Conservation (phyloP, 768 basidiomycete genomes). For the Suillus subluteus region DNA sequence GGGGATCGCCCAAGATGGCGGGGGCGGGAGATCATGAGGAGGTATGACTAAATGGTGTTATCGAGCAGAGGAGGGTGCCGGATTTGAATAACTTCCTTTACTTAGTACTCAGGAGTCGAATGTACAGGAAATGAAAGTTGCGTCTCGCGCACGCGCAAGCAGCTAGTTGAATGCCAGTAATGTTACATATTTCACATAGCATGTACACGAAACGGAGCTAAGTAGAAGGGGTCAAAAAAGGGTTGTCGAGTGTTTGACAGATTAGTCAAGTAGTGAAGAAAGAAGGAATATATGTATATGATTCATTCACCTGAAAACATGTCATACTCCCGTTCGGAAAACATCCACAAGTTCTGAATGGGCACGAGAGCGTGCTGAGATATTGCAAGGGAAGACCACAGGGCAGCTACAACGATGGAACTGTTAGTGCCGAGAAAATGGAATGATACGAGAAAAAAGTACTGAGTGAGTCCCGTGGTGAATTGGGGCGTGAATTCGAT, state of each 20-base stretch:
- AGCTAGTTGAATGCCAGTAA: too few relatives aligned
- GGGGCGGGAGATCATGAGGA: conserved; percentile 19
- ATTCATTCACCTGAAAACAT: background rate
- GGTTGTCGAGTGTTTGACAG: too few relatives aligned
- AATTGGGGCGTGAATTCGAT: conserved; percentile 10
- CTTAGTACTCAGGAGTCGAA: too few relatives aligned
- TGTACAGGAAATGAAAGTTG: too few relatives aligned
- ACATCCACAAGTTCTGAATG: background rate
- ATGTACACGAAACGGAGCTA: too few relatives aligned
- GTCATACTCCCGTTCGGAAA: background rate
- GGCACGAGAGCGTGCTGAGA: background rate
- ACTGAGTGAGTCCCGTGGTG: conserved; percentile 2
- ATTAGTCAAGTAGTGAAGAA: too few relatives aligned
- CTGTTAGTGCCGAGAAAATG: background rate
- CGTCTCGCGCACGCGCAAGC: too few relatives aligned
- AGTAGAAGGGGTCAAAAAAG: too few relatives aligned
- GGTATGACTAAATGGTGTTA: conserved; percentile 21
- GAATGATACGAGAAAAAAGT: background rate
- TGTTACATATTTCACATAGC: too few relatives aligned
- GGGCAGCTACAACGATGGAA: background rate
- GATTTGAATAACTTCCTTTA: too few relatives aligned
- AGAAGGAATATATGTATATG: too few relatives aligned
- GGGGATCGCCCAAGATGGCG: conserved; percentile 57
- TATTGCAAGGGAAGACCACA: background rate
- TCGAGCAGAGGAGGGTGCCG: too few relatives aligned